Base-by-base conservation (phyloP, 371 early-diverging fungal genomes). In the Aphelidium insulamus region DNA sequence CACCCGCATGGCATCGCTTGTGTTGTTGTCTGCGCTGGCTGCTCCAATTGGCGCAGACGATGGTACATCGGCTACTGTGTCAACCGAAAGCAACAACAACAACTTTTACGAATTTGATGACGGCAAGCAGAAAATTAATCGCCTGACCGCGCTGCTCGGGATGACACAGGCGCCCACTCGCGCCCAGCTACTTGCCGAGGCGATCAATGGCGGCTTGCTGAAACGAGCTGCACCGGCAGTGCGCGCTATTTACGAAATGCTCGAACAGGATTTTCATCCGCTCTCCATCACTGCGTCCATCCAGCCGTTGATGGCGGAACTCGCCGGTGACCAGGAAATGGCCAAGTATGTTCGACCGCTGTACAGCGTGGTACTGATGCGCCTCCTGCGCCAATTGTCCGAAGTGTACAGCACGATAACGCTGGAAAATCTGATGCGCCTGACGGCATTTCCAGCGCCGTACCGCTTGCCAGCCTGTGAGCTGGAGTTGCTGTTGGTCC, bases 321-420 rank as follows among this genome's bases (percentile, higher is more conserved):
- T 85, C 20, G 59, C 76, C 32, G 63, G 66, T 44, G 67, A 76
- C 39, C 49, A 63, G 31, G 78, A 80, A 34, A 59, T 80, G 43
- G 60, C 63, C 45, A 77, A 72, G 50, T 95, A 92, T 51, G 82
- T 82, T 33, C 73, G 72, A 38, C 84, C 86, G 32, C 72, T 95
- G 43, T 82, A 87, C 56, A 72, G 82, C 48, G 90, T 92, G 33
- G 76, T 90, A 35, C 57, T 94, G 38, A 90, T 94, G 23, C 80
- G 87, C 15, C 64, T 95, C 22, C 58, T 95, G 43, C 91, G 94
- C 56, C 86, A 87, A 55, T 50, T 82, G 24, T 90, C 94, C 27
- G 87, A 92, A 66, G 87, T 92, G 29, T 92, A 92, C 64, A 83
- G 86, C 38, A 77, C 84, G 36, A 77, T 92, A 55, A 77, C 84